A percentile compares a stretch with the other conserved stretches of the same genome.
Evolutionary conservation across 352 stramenopile genomes (phyloP).

Genomic region (Globisporangium emineosum): DNA sequence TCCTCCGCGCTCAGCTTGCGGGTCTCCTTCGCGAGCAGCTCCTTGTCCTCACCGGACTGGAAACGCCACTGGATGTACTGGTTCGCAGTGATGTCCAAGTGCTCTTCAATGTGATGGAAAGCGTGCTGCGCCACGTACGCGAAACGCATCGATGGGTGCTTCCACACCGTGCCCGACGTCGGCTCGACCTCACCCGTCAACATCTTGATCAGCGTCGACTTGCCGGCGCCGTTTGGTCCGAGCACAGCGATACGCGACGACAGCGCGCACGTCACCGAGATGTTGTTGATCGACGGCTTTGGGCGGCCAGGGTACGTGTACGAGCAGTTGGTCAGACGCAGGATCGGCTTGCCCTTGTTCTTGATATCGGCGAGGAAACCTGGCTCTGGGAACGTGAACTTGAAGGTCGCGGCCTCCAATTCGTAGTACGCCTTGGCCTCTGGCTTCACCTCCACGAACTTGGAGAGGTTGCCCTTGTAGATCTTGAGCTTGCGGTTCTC

Average conservation of each 20-base stretch:
- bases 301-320: constrained; percentile 78
- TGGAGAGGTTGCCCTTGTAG: constrained; percentile 85
- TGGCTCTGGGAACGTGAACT: constrained; percentile 86
- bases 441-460: constrained; percentile 84
- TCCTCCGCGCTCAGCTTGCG: constrained; percentile 91
- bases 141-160: constrained; percentile 89
- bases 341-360: constrained; percentile 90
- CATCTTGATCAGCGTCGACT: constrained; percentile 97
- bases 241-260: constrained; percentile 80
- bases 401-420: constrained; percentile 78
- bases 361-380: constrained; percentile 89
- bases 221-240: constrained; percentile 92
- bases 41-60: constrained; percentile 88
- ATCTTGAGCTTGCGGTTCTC: constrained; percentile 91
- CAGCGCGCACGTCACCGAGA: constrained; percentile 76
- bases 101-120: constrained; percentile 97
- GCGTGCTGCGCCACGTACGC: constrained; percentile 97
- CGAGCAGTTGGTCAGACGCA: constrained; percentile 84
- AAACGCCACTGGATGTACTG: constrained; percentile 98
- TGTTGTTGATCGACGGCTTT: constrained; percentile 84
- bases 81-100: constrained; percentile 94
- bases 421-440: constrained; percentile 90
- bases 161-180: constrained; percentile 70
- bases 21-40: constrained; percentile 91
- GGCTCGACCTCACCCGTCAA: constrained; percentile 81